Evolutionary conservation across 306 rosid genomes (phyloP), one percentile per base, ranked within the genome.

Genomic region (Cyclanthera cordifolia): DNA sequence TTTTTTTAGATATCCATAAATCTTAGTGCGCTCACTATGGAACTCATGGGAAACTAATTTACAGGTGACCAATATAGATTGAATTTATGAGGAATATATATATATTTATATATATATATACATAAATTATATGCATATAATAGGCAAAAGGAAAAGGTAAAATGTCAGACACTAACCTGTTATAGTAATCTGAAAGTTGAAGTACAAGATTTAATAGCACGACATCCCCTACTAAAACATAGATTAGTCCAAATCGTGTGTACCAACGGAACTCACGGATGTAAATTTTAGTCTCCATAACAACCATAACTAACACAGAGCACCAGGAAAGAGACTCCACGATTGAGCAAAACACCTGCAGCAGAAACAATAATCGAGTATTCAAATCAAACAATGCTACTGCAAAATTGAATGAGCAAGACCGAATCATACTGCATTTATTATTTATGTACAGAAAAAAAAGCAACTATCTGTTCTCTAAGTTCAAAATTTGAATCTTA

Each of bases 241-340:
- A 88, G 53, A 86, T 68, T 75, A 88, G 85, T 78, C 95, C 97
- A 60, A 82, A 86, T 63, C 96, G 84, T 64, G 84, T 84, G 46
- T 75, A 77, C 96, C 97, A 91, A 78, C 95, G 84, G 78, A 86
- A 86, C 76, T 86, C 83, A 70, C 76, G 58, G 46, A 91, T 76
- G 77, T 91, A 91, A 47, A 75, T 64, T 80, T 73, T 85, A 20
- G 88, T 81, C 77, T 91, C 97, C 81, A 86, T 63, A 43, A 82
- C 78, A 51, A 82, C 68, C 74, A 88, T 80, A 53, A 82, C 53
- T 74, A 88, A 59, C 85, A 91, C 80, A 32, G 87, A 76, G 72
- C 72, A 77, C 97, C 97, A 88, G 72, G 91, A 59, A 78, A 88
- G 70, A 25, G 87, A 58, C 74, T 91, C 91, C 39, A 78, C 74